Evolutionary conservation across 1,284 basidiomycete species (phyloP).

Genomic region (Malassezia furfur): DNA sequence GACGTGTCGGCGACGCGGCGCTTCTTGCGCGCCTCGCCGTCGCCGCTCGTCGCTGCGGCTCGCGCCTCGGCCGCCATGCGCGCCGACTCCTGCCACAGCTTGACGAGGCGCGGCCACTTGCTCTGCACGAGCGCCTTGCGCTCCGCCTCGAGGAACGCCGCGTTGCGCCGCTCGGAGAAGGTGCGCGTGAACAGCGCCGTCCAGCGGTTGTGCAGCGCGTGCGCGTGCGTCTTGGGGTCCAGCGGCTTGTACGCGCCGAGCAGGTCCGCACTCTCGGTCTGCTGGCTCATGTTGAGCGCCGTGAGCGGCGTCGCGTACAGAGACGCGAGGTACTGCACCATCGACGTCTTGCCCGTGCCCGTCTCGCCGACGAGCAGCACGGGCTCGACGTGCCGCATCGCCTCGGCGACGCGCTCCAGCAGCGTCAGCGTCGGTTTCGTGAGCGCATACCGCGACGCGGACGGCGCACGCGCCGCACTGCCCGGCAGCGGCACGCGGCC

Average conservation of each 20-base stretch:
- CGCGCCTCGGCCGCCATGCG: slow-evolving; percentile 50
- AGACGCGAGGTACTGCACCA: slow-evolving; percentile 75
- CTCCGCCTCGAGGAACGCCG: slow-evolving; percentile 72
- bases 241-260: slow-evolving; percentile 92
- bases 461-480: slow-evolving; percentile 18
- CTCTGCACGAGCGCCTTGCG: slow-evolving; percentile 70
- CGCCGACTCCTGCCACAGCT: slow-evolving; percentile 72
- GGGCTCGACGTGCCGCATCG: slow-evolving; percentile 68
- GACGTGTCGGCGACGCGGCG: neutral
- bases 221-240: slow-evolving; percentile 63
- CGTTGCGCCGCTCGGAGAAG: slow-evolving; percentile 83
- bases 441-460: slow-evolving; percentile 60
- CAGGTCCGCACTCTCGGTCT: slow-evolving; percentile 89
- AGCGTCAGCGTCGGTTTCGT: slow-evolving; percentile 75
- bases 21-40: slow-evolving; percentile 19
- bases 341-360: slow-evolving; percentile 94
- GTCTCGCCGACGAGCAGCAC: slow-evolving; percentile 92
- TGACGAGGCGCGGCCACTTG: slow-evolving; percentile 76
- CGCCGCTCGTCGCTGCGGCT: slow-evolving; percentile 20
- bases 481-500: slow-evolving; percentile 11
- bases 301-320: slow-evolving; percentile 69
- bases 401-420: slow-evolving; percentile 70
- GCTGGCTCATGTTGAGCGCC: slow-evolving; percentile 88
- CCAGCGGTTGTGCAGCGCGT: slow-evolving; percentile 66
- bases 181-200: slow-evolving; percentile 73